Evolutionary conservation across 805 yeast species (phyloP), one percentile per base, ranked within the genome.

Genomic region (Maudiozyma barnettii): DNA sequence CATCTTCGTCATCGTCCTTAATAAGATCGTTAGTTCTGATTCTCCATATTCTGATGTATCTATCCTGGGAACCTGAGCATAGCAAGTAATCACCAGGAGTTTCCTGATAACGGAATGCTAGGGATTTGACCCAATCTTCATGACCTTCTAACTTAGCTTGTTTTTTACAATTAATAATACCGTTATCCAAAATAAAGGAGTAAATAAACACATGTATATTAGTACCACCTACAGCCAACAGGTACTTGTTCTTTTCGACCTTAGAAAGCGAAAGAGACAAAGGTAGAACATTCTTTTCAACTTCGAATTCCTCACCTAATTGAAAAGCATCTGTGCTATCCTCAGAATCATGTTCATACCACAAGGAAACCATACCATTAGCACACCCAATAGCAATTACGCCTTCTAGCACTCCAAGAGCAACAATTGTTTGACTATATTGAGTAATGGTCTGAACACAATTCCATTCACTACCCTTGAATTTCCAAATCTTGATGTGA

Each of bases 51-150:
- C 99, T 75, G 45, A 93, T 87, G 60, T 88, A 89, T 55, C 95
- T 72, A 64, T 93, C 99, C 60, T 93, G 96, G 1, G 96, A 83
- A 0, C 95, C 98, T 47, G 85, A 78, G 5, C 98, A 98, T 23
- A 93, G 69, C 2, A 86, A 61, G 55, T 74, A 78, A 50, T 78
- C 80, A 20, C 74, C 77, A 6, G 70, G 71, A 0, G 65, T 63
- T 18, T 68, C 72, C 43, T 54, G 56, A 48, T 73, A 65, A 35
- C 75, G 78, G 58, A 87, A 78, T 1, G 80, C 74, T 29, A 93
- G 66, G 13, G 87, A 74, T 60, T 84, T 84, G 44, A 93, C 77
- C 99, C 99, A 93, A 65, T 90, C 96, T 65, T 93, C 99, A 63
- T 93, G 99, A 4, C 99, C 99, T 23, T 80, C 74, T 31, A 93